Evolutionary conservation across 1,139 yeast genomes (phyloP).

Genomic region (Blastobotrys arbuscula): DNA sequence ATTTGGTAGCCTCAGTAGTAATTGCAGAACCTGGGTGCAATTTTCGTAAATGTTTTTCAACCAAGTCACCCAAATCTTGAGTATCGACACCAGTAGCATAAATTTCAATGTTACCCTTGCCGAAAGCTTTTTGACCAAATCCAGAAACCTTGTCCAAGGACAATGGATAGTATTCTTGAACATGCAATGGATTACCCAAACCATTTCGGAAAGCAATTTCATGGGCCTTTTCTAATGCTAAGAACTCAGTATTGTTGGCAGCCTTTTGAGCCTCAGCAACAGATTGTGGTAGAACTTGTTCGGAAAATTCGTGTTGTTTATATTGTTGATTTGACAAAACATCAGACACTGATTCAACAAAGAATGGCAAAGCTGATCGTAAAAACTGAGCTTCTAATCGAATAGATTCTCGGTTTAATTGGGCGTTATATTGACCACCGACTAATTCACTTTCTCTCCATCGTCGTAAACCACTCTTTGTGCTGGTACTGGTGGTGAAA

Average conservation of each 20-base stretch:
- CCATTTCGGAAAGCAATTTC: constrained; percentile 81
- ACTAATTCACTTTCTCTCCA: constrained; percentile 92
- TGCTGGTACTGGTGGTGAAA: constrained; percentile 64
- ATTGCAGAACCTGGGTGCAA: constrained; percentile 56
- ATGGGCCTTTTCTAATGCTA: constrained; percentile 76
- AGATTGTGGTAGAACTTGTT: constrained; percentile 78
- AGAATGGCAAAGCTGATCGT: constrained; percentile 85
- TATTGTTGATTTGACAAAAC: constrained; percentile 66
- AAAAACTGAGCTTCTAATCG: constrained; percentile 76
- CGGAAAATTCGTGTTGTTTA: constrained; percentile 71
- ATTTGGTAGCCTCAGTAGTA: constrained; percentile 38
- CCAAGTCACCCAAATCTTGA: constrained; percentile 63
- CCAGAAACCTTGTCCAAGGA: constrained; percentile 60
- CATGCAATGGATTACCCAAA: constrained; percentile 77
- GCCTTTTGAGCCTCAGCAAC: constrained; percentile 46
- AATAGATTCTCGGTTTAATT: constrained; percentile 78
- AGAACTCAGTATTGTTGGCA: constrained; percentile 45
- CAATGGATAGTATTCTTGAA: constrained; percentile 56
- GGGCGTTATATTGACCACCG: constrained; percentile 72
- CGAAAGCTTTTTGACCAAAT: constrained; percentile 65
- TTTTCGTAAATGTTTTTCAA: constrained; percentile 61
- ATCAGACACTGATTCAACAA: constrained; percentile 79
- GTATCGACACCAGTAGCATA: constrained; percentile 70
- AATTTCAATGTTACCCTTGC: constrained; percentile 64
- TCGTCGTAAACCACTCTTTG: constrained; percentile 85